Evolutionary conservation across 2,329 filamentous ascomycete species (phyloP).

Genomic region (Exophiala alcalophila): DNA sequence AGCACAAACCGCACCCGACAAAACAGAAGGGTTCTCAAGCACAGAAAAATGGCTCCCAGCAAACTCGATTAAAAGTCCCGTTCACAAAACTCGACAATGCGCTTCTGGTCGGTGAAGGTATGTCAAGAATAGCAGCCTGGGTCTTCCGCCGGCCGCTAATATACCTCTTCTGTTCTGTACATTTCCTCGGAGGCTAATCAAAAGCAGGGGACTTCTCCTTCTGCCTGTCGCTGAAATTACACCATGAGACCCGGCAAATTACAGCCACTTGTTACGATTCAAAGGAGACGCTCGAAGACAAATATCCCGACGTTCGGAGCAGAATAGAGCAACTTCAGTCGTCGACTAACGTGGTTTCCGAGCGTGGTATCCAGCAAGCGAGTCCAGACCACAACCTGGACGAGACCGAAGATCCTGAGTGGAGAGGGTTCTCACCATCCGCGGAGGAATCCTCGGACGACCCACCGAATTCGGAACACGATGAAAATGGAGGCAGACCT

Average conservation of each 20-base stretch:
- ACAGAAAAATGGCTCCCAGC: slow-evolving; percentile 4
- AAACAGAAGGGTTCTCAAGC: slow-evolving; percentile 3
- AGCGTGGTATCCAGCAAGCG: neutral
- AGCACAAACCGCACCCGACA: slow-evolving; percentile 7
- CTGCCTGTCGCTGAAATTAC: slow-evolving; percentile 41
- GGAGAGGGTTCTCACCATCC: slow-evolving; percentile 28
- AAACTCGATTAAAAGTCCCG: slow-evolving; percentile 30
- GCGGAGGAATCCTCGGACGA: slow-evolving; percentile 1
- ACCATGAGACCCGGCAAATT: slow-evolving; percentile 41
- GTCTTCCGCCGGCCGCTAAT: too few species aligned
- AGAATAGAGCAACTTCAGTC: slow-evolving; percentile 14
- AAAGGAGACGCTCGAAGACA: slow-evolving; percentile 54
- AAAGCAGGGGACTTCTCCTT: slow-evolving; percentile 52
- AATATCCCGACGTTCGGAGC: slow-evolving; percentile 66
- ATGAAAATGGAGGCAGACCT: slow-evolving; percentile 3
- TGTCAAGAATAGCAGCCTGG: slow-evolving; percentile 29
- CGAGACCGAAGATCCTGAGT: slow-evolving; percentile 18
- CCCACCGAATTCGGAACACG: neutral
- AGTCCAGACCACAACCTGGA: slow-evolving; percentile 2
- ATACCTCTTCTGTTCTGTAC: too few species aligned
- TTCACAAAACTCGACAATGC: slow-evolving; percentile 43
- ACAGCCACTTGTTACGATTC: slow-evolving; percentile 48
- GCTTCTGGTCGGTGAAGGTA: slow-evolving; percentile 46
- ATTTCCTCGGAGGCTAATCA: too few species aligned
- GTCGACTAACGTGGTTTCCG: neutral